These are phyloP conservation scores for Mycosarcoma mackinlayi DNA, from an alignment of 1,284 basidiomycete species.

Conservation along the genomic window DNA sequence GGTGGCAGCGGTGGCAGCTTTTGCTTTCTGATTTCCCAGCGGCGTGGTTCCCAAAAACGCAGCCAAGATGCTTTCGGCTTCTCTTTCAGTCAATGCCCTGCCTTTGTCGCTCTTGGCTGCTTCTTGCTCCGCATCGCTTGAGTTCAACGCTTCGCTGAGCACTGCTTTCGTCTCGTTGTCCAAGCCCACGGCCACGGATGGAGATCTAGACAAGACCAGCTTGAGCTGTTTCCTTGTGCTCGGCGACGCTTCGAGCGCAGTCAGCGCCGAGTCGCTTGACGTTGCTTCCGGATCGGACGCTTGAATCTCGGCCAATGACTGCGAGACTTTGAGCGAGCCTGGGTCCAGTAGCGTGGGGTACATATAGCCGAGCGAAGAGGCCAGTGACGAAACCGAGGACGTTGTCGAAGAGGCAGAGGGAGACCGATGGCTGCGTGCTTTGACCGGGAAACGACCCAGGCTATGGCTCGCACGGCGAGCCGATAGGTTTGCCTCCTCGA, in stretches of 20 bases:
- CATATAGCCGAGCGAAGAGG: slow-evolving; percentile 40
- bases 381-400: slow-evolving; percentile 12
- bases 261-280: slow-evolving; percentile 9
- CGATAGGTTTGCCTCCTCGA: slow-evolving; percentile 3
- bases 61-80: slow-evolving; percentile 37
- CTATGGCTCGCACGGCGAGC: slow-evolving; percentile 9
- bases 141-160: slow-evolving; percentile 1
- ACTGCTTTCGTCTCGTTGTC: slow-evolving; percentile 5
- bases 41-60: slow-evolving; percentile 37
- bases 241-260: not conserved
- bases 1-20: too few species aligned
- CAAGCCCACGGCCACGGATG: slow-evolving; percentile 1
- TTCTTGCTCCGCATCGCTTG: slow-evolving; percentile 8
- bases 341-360: slow-evolving; percentile 30
- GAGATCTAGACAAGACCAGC: slow-evolving; percentile 9
- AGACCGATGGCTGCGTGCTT: slow-evolving; percentile 16
- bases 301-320: slow-evolving; percentile 33
- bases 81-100: slow-evolving; percentile 34
- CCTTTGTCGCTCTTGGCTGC: slow-evolving; percentile 7
- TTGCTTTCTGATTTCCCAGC: slow-evolving; percentile 11
- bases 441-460: slow-evolving; percentile 10
- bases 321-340: slow-evolving; percentile 33
- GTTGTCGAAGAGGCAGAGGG: slow-evolving; percentile 17
- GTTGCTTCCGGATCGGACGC: slow-evolving; percentile 21
- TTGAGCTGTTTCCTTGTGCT: slow-evolving; percentile 22